Evolutionary conservation across 805 yeast species (phyloP).

Genomic region (Ogataea angusta): DNA sequence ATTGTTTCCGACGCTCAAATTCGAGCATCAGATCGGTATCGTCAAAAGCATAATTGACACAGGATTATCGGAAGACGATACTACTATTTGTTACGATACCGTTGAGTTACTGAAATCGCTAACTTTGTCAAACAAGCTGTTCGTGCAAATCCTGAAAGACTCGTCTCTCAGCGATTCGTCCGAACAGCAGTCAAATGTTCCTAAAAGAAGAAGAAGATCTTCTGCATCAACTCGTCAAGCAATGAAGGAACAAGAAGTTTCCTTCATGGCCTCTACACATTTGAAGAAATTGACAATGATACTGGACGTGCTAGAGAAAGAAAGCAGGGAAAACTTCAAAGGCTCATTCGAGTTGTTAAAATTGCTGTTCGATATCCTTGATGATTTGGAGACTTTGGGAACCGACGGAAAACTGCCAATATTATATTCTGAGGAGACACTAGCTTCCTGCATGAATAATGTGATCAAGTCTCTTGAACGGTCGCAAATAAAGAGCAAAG

Average conservation of each 20-base stretch:
- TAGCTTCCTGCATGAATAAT: constrained; percentile 80
- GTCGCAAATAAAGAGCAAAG: constrained; percentile 37
- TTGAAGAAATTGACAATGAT: constrained; percentile 73
- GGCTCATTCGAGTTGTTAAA: constrained; percentile 38
- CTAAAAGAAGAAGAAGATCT: constrained; percentile 82
- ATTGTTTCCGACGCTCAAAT: constrained; percentile 56
- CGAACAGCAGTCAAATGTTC: constrained; percentile 40
- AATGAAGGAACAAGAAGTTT: constrained; percentile 68
- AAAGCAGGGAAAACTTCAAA: constrained; percentile 18
- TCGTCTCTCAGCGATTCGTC: constrained; percentile 32
- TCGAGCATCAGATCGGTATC: constrained; percentile 54
- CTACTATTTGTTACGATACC: constrained; percentile 49
- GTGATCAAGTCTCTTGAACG: constrained; percentile 56
- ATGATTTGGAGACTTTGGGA: constrained; percentile 80
- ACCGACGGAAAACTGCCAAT: constrained; percentile 91
- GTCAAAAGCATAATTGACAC: constrained; percentile 57
- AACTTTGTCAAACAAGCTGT: constrained; percentile 51
- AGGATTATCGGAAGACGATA: constrained; percentile 32
- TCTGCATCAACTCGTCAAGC: constrained; percentile 74
- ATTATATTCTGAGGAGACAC: constrained; percentile 82
- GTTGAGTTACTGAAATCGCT: constrained; percentile 52
- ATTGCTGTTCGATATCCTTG: constrained; percentile 52
- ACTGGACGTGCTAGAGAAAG: constrained; percentile 71
- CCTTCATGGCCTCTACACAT: constrained; percentile 73
- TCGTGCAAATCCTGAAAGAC: constrained; percentile 55